These are phyloP conservation scores for Populus tremula DNA, from an alignment of 345 rosid species.

Conservation along the genomic window DNA sequence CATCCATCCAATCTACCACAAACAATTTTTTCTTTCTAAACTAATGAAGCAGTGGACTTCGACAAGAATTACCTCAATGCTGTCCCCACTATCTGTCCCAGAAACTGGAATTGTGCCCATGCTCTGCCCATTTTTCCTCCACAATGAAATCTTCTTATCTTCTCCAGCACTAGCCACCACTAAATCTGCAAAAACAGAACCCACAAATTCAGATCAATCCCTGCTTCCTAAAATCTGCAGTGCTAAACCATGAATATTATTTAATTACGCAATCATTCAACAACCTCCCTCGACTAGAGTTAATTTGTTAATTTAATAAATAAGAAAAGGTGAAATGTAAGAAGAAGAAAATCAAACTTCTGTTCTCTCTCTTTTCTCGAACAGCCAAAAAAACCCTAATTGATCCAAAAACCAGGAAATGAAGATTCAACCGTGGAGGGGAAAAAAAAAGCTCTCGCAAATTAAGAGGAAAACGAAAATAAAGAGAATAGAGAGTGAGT, in stretches of 20 bases:
- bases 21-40: not conserved
- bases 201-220: not conserved
- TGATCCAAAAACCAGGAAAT: not conserved
- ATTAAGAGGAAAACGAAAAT: not conserved
- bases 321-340: no score
- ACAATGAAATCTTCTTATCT: constrained; percentile 85
- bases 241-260: not conserved
- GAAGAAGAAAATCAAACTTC: not conserved
- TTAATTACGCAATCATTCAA: not conserved
- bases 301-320: not conserved
- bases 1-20: not conserved
- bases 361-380: not conserved
- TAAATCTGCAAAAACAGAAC: constrained; percentile 54
- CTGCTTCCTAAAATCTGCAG: not conserved
- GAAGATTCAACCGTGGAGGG: not conserved
- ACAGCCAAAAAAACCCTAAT: constrained; percentile 17
- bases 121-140: constrained; percentile 79
- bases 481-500: constrained; percentile 4
- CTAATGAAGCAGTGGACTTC: not conserved
- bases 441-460: not conserved
- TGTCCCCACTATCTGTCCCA: constrained; percentile 72
- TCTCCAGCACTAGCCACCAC: constrained; percentile 98
- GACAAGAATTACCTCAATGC: constrained; percentile 49
- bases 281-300: not conserved
- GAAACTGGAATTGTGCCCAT: constrained; percentile 75